phyloP scores from a whole-genome alignment of 1,284 basidiomycete genomes.

The Cryptococcus sp. region DNA sequence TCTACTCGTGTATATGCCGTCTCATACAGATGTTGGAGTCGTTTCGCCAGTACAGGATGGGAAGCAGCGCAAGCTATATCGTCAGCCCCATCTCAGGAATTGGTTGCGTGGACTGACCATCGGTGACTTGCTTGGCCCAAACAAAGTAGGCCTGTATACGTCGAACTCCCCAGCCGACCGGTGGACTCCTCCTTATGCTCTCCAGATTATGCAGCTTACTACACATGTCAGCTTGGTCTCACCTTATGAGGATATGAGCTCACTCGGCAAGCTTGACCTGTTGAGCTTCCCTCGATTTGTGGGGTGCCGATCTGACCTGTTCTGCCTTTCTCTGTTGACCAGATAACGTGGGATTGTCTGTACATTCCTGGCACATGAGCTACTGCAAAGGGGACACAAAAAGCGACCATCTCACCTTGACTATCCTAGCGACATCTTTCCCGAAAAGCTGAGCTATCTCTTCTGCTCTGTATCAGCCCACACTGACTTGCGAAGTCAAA shows the following conservation, averaged over 20 bases:
- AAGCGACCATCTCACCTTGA: conserved; percentile 35
- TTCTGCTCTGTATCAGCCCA: conserved; percentile 19
- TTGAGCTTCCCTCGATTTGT: conserved; percentile 43
- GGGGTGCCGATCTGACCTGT: conserved; percentile 42
- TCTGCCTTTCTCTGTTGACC: conserved; percentile 40
- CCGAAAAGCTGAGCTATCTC: conserved; percentile 42
- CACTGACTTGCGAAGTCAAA: not conserved
- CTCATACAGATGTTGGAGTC: conserved; percentile 41
- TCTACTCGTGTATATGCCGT: conserved; percentile 40
- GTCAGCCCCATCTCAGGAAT: not conserved
- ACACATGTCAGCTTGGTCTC: not conserved
- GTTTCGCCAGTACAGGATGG: conserved; percentile 35
- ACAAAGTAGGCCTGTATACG: conserved; percentile 45
- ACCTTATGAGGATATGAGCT: no score
- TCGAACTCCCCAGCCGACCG: conserved; percentile 42
- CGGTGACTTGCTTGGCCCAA: conserved; percentile 48
- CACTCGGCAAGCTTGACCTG: conserved; percentile 47
- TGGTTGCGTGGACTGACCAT: conserved; percentile 37
- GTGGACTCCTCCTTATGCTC: conserved; percentile 40
- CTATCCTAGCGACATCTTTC: conserved; percentile 42
- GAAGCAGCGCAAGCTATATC: conserved; percentile 34
- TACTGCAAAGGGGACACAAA: not conserved
- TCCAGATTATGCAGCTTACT: conserved; percentile 48
- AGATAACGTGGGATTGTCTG: conserved; percentile 32
- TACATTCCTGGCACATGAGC: conserved; percentile 35